Percentiles rank a stretch among this genome's conserved stretches.
phyloP scores from a whole-genome alignment of 495 filamentous ascomycete species.

The Paragyromitra xinjiangensis region DNA sequence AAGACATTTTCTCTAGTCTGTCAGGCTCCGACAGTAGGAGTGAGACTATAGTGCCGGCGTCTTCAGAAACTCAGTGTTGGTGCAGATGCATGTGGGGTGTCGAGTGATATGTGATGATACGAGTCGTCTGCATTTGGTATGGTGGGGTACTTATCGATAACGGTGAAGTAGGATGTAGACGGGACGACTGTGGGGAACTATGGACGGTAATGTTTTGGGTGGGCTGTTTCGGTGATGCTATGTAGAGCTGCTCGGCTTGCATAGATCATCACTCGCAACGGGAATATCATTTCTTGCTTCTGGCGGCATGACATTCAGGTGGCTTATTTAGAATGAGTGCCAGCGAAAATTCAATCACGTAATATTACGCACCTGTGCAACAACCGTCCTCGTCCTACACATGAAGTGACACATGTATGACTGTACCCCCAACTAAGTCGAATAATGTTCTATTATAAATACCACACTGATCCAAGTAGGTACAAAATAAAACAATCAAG shows the following conservation, averaged over 20 bases:
- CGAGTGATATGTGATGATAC: constrained; percentile 28
- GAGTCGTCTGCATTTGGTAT: not conserved
- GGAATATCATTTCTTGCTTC: too few relatives aligned
- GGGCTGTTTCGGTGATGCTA: not conserved
- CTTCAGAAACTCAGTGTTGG: not conserved
- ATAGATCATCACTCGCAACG: not conserved
- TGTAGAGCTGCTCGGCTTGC: not conserved
- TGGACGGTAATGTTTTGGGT: too few relatives aligned
- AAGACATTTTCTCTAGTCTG: not conserved
- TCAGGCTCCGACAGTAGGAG: not conserved
- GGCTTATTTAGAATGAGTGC: not conserved
- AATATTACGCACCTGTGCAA: not conserved
- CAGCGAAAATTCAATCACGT: not conserved
- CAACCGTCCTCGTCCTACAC: not conserved
- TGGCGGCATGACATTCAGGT: too few relatives aligned
- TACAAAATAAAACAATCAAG: constrained; percentile 11
- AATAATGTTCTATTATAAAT: not conserved
- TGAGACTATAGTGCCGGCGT: not conserved
- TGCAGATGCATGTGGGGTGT: too few relatives aligned
- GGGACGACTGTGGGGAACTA: not conserved
- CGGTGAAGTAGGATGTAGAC: not conserved
- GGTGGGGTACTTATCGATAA: not conserved
- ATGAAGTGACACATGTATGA: not conserved
- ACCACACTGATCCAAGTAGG: constrained; percentile 4
- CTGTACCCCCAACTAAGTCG: not conserved